Evolutionary conservation across 441 rosid species (phyloP).

Genomic region (Cnidoscolus chayamansa): DNA sequence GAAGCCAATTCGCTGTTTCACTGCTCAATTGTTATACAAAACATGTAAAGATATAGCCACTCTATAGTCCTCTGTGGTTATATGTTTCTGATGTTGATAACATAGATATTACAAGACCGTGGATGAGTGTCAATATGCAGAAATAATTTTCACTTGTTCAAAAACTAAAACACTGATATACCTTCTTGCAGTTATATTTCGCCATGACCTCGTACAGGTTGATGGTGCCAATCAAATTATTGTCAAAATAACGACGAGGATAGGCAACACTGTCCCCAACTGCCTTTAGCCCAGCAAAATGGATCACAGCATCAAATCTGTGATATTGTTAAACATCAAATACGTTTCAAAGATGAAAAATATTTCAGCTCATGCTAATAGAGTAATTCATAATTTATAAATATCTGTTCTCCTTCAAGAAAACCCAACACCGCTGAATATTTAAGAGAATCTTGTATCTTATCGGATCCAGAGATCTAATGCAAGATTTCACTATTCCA

Average conservation of each 20-base stretch:
- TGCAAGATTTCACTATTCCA: background rate
- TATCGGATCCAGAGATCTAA: background rate
- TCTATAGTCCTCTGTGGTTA: background rate
- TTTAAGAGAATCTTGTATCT: background rate
- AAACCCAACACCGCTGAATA: background rate
- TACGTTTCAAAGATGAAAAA: background rate
- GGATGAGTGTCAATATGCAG: background rate
- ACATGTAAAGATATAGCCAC: background rate
- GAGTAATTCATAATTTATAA: background rate
- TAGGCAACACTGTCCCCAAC: conserved; percentile 91
- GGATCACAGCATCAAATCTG: conserved; percentile 96
- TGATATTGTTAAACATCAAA: conserved; percentile 11
- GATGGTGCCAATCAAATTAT: conserved; percentile 81
- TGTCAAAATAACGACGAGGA: conserved; percentile 75
- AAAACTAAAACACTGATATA: conserved; percentile 19
- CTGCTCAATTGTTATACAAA: background rate
- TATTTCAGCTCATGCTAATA: conserved; percentile 1
- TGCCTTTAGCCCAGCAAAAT: conserved; percentile 96
- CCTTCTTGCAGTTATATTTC: conserved; percentile 78
- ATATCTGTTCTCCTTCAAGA: background rate
- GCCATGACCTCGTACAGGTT: conserved; percentile 77
- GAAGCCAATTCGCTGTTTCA: background rate
- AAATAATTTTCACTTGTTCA: background rate
- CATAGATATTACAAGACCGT: background rate
- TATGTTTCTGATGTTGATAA: background rate